These are phyloP conservation scores for Colletotrichum sp. DNA, from an alignment of 2,329 filamentous ascomycete genomes.

Conservation along the genomic window DNA sequence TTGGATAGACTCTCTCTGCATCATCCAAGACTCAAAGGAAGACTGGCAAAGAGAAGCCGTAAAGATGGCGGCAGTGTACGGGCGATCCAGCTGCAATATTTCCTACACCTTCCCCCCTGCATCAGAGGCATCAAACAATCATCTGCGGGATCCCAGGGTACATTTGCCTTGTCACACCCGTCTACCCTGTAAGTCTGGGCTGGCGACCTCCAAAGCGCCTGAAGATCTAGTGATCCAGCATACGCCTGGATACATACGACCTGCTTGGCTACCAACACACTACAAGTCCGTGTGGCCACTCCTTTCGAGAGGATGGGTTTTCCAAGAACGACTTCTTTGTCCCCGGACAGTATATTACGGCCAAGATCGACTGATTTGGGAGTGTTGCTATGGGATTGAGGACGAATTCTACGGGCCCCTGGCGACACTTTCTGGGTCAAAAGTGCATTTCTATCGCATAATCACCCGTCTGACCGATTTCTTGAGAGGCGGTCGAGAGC, in stretches of 20 bases:
- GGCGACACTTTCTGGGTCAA: not conserved
- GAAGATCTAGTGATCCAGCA: not conserved
- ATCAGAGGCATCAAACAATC: not conserved
- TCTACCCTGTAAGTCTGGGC: not conserved
- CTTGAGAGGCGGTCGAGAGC: not conserved
- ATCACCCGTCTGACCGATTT: not conserved
- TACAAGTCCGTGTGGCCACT: not conserved
- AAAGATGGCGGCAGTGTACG: not conserved
- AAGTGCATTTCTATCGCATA: not conserved
- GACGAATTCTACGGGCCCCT: not conserved
- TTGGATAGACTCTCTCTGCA: not conserved
- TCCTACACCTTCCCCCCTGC: not conserved
- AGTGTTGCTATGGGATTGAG: not conserved
- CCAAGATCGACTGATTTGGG: not conserved
- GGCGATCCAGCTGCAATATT: not conserved
- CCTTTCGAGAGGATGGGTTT: not conserved
- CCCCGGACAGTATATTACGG: not conserved
- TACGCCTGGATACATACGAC: not conserved
- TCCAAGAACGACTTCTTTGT: not conserved
- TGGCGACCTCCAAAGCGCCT: accelerated
- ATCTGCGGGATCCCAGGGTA: not conserved
- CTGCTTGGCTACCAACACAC: not conserved
- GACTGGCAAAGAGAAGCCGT: not conserved
- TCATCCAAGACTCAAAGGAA: not conserved
- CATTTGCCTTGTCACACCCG: not conserved